Percentiles rank a stretch among this genome's conserved stretches.
Evolutionary conservation across 768 basidiomycete species (phyloP).

Genomic region (Obba rivulosa): DNA sequence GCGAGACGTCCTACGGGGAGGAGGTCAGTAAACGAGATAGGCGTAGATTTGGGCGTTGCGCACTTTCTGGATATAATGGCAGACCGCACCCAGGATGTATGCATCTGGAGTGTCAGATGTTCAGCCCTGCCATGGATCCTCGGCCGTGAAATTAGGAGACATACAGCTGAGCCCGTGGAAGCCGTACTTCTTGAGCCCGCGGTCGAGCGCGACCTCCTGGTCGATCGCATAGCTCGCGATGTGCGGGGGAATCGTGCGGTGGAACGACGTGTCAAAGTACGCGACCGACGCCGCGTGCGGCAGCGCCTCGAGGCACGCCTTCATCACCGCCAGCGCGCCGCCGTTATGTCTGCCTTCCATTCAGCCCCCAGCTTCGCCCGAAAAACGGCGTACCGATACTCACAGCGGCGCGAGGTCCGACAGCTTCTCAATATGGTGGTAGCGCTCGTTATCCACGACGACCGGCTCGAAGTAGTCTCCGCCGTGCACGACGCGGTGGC

Average conservation of each 20-base stretch:
- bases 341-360: slow-evolving; percentile 48
- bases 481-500: slow-evolving; percentile 85
- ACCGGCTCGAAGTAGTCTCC: slow-evolving; percentile 73
- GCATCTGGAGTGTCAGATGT: slow-evolving; percentile 41
- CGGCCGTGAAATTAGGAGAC: too few species aligned
- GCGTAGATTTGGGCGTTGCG: background rate
- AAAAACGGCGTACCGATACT: slow-evolving; percentile 23
- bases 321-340: slow-evolving; percentile 53
- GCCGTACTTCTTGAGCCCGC: slow-evolving; percentile 83
- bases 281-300: slow-evolving; percentile 71
- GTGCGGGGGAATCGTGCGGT: slow-evolving; percentile 68
- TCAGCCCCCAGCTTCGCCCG: background rate
- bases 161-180: slow-evolving; percentile 82
- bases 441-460: slow-evolving; percentile 59
- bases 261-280: slow-evolving; percentile 87
- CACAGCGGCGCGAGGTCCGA: slow-evolving; percentile 80
- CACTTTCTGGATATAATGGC: slow-evolving; percentile 54
- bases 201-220: slow-evolving; percentile 50
- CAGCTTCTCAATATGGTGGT: slow-evolving; percentile 66
- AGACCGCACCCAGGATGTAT: slow-evolving; percentile 62
- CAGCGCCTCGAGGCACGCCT: slow-evolving; percentile 54
- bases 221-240: slow-evolving; percentile 78
- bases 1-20: slow-evolving; percentile 30
- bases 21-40: background rate
- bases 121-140: too few species aligned